Base-by-base conservation (phyloP, 164 flowering plant genomes). In the Piper betle region DNA sequence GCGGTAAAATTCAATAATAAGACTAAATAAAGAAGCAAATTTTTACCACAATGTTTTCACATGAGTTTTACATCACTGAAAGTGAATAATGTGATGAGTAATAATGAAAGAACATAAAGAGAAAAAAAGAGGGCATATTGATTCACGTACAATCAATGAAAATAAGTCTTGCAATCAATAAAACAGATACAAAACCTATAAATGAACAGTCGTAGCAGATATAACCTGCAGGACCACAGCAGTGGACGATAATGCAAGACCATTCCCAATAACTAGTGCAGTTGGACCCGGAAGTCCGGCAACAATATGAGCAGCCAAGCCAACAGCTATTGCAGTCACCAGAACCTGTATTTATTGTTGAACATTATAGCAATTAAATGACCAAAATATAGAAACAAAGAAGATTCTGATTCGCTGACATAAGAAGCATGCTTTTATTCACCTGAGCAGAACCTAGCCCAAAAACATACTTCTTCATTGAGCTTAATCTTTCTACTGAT, bases 401-500 rank as follows among this genome's bases (percentile, higher is more conserved):
- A 46, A 10, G 15, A 15, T 46, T 42, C 15, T 46, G 15, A 12
- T 46, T 42, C 15, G 37, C 46, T 17, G 6, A 20, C 54, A 40
- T 5, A 59, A 19, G 13, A 55, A 57, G 48, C 57, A 55, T 68
- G 55, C 57, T 54, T 25, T 72, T 63, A 83, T 73, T 83, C 73
- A 94, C 99, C 99, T 94, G 99, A 64, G 93, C 91, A 61, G 97
- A 80, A 65, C 99, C 99, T 75, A 94, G 76, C 56, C 99, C 99
- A 76, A 94, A 94, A 61, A 94, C 99, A 78, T 94, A 94, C 71
- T 94, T 94, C 91, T 94, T 94, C 99, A 94, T 94, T 70, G 99
- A 94, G 74, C 99, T 94, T 57, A 91, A 72, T 77, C 99, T 88
- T 84, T 94, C 99, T 74, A 94, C 99, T 67, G 99, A 94, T 57